These are phyloP conservation scores for Urochloa ruziziensis DNA, from an alignment of 176 grass and related monocot genomes.

Conservation along the genomic window DNA sequence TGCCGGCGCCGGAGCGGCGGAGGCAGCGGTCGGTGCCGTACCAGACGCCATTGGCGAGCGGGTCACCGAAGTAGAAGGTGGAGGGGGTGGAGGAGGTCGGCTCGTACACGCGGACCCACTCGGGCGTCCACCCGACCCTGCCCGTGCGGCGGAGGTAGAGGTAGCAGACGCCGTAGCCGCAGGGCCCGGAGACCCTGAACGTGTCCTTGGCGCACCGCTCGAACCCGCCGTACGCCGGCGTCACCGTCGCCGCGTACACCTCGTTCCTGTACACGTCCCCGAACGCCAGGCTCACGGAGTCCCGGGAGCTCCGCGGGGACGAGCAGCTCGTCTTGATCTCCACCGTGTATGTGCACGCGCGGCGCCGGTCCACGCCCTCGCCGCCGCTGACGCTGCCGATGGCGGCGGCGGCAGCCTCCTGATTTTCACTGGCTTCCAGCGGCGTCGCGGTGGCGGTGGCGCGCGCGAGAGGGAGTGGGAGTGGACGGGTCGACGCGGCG, in stretches of 20 bases:
- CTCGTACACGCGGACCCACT: conserved; percentile 75
- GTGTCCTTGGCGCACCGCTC: conserved; percentile 84
- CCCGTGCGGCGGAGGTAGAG: conserved; percentile 75
- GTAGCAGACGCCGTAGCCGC: conserved; percentile 86
- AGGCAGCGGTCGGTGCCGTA: conserved; percentile 71
- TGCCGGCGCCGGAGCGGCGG: neutral
- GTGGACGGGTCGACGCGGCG: neutral
- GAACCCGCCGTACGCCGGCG: conserved; percentile 40
- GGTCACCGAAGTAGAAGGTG: conserved; percentile 71
- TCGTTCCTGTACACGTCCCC: conserved; percentile 70
- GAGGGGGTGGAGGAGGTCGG: conserved; percentile 32
- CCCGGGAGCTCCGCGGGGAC: conserved; percentile 44
- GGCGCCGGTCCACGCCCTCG: neutral
- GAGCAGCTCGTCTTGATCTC: conserved; percentile 86
- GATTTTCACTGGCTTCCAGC: neutral
- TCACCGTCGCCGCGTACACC: conserved; percentile 65
- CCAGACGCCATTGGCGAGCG: conserved; percentile 65
- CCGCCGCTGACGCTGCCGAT: too few species aligned
- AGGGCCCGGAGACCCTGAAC: conserved; percentile 63
- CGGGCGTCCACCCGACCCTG: conserved; percentile 56
- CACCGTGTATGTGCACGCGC: conserved; percentile 65
- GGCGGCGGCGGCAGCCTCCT: too few species aligned
- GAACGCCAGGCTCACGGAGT: conserved; percentile 73
- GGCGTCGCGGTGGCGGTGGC: neutral
- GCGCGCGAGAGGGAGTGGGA: neutral